These are phyloP conservation scores for Lotmaria passim DNA, from an alignment of 208 protist genomes.

Conservation along the genomic window DNA sequence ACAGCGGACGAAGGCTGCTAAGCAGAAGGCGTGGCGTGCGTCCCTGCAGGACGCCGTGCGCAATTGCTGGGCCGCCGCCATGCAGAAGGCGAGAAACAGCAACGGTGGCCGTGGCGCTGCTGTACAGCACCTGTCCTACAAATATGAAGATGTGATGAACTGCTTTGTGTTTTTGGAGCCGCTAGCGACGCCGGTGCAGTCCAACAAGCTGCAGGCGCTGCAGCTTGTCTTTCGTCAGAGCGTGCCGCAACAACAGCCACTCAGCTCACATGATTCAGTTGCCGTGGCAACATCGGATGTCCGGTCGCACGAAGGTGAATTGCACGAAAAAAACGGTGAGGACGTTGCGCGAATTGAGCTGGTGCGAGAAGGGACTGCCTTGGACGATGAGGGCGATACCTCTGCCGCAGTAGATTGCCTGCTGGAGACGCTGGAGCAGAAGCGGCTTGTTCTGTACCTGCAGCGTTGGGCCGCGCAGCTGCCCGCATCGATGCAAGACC, in stretches of 20 bases:
- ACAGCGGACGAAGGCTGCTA: conserved; percentile 5
- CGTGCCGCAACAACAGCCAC: neutral
- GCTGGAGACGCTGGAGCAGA: conserved; percentile 80
- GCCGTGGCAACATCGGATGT: too few relatives aligned
- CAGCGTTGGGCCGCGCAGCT: conserved; percentile 63
- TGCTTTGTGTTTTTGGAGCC: conserved; percentile 50
- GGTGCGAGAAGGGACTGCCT: neutral
- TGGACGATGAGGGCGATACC: neutral
- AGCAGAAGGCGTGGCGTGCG: conserved; percentile 47
- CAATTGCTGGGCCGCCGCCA: neutral
- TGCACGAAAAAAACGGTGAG: too few relatives aligned
- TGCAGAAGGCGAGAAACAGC: neutral
- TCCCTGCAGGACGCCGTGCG: conserved; percentile 26
- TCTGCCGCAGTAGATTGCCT: conserved; percentile 30
- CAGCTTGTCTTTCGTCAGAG: conserved; percentile 44
- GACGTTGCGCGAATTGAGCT: neutral
- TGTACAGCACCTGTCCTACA: neutral
- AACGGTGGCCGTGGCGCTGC: neutral
- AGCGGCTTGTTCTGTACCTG: conserved; percentile 58
- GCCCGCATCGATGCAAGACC: conserved; percentile 39
- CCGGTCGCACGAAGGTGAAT: too few relatives aligned
- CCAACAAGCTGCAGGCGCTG: conserved; percentile 55
- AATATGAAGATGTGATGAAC: neutral
- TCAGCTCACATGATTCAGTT: neutral
- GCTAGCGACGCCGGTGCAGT: conserved; percentile 35